Conservation (phyloP, 768 basidiomycete genomes). For the Collybia nuda region DNA sequence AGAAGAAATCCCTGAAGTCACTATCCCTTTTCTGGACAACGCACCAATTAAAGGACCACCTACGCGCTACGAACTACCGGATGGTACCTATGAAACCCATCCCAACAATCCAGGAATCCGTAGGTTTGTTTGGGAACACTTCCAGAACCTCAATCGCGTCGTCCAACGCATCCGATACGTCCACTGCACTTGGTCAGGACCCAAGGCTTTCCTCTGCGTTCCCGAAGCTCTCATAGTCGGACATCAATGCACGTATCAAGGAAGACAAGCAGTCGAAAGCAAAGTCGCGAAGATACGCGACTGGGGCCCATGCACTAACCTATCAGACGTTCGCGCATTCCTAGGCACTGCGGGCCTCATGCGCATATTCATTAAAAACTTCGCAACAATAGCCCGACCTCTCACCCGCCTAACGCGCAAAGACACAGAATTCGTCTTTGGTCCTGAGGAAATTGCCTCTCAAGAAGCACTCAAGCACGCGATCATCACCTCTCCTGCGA, state of each 20-base stretch:
- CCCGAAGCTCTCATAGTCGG: slow-evolving; percentile 30
- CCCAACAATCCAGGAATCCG: slow-evolving; percentile 29
- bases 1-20: slow-evolving; percentile 2
- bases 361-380: slow-evolving; percentile 24
- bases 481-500: slow-evolving; percentile 1
- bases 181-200: slow-evolving; percentile 34
- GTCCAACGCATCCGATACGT: slow-evolving; percentile 32
- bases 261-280: slow-evolving; percentile 22
- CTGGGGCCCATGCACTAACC: slow-evolving; percentile 20
- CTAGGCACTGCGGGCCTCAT: slow-evolving; percentile 24
- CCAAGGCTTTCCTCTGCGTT: slow-evolving; percentile 29
- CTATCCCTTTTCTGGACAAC: slow-evolving; percentile 18
- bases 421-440: slow-evolving; percentile 28
- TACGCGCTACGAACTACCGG: background rate
- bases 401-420: slow-evolving; percentile 19
- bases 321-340: slow-evolving; percentile 24
- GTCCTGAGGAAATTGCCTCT: background rate
- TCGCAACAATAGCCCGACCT: slow-evolving; percentile 15
- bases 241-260: slow-evolving; percentile 34
- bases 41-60: slow-evolving; percentile 8
- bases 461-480: background rate
- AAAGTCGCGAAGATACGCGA: slow-evolving; percentile 14
- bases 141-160: slow-evolving; percentile 32
- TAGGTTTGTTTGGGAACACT: slow-evolving; percentile 38
- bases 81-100: slow-evolving; percentile 3